Conservation (phyloP, 495 filamentous ascomycete species). For the Aspergillus diversus region DNA sequence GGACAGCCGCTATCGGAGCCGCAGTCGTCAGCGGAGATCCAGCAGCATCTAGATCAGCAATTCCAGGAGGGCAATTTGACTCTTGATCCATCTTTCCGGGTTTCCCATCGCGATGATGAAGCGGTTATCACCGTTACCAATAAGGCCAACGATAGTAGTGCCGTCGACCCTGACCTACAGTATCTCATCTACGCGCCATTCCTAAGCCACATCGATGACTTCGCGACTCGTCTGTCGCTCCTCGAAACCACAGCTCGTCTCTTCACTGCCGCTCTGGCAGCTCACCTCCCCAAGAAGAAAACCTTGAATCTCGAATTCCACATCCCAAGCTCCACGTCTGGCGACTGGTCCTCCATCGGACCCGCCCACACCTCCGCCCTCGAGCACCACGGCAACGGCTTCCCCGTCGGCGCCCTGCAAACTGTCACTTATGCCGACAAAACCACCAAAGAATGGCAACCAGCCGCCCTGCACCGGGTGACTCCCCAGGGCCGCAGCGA, state of each 20-base stretch:
- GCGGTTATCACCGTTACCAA: conserved; percentile 22
- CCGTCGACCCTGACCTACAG: conserved; percentile 20
- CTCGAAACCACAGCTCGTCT: conserved; percentile 23
- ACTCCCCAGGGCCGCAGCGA: conserved; percentile 5
- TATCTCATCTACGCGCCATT: conserved; percentile 23
- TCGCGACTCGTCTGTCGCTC: conserved; percentile 6
- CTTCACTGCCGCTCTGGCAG: conserved; percentile 19
- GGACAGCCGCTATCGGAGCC: conserved; percentile 9
- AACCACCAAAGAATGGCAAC: background rate
- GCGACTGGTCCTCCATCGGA: conserved; percentile 22
- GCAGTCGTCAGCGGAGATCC: conserved; percentile 20
- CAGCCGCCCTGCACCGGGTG: background rate
- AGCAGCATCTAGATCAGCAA: conserved; percentile 21
- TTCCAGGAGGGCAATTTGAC: conserved; percentile 9
- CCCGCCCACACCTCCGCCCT: conserved; percentile 20
- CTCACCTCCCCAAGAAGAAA: conserved; percentile 22
- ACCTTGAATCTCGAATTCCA: conserved; percentile 23
- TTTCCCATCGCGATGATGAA: conserved; percentile 12
- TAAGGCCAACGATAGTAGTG: conserved; percentile 6
- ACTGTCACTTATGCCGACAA: background rate
- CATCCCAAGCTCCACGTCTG: conserved; percentile 15
- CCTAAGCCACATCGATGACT: conserved; percentile 20
- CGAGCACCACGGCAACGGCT: conserved; percentile 8
- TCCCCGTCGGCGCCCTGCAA: conserved; percentile 21
- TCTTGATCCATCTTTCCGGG: conserved; percentile 18